Percentiles rank a stretch among this genome's conserved stretches.
phyloP scores from a whole-genome alignment of 2,329 filamentous ascomycete genomes.

The Davidsoniella neocaledoniae region DNA sequence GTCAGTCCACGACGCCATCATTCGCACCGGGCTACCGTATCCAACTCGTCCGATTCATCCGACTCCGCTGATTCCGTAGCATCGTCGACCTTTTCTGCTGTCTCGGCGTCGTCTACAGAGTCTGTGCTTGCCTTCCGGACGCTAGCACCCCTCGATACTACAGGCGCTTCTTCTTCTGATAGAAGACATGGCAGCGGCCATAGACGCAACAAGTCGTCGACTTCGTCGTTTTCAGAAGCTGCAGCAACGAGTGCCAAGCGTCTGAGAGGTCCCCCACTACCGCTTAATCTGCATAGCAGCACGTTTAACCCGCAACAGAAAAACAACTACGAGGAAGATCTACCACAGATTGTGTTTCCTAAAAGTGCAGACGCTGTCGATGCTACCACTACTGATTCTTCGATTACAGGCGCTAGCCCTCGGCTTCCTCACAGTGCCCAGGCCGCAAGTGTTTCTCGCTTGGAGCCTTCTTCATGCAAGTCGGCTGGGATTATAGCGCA shows the following conservation, averaged over 20 bases:
- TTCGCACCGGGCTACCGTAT: too few relatives aligned
- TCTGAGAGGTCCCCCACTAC: conserved; percentile 6
- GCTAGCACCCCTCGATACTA: too few relatives aligned
- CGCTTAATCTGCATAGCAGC: conserved; percentile 3
- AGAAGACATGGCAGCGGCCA: not conserved
- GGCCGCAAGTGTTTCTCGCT: not conserved
- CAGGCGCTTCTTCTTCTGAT: not conserved
- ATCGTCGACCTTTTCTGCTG: not conserved
- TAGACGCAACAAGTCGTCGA: conserved; percentile 2
- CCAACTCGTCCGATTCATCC: too few relatives aligned
- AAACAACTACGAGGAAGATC: not conserved
- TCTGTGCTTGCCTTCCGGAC: not conserved
- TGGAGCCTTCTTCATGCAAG: conserved; percentile 1
- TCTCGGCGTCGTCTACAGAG: not conserved
- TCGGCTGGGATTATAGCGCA: not conserved
- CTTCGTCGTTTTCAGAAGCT: conserved; percentile 1
- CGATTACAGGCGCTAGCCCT: too few relatives aligned
- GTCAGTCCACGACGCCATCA: too few relatives aligned
- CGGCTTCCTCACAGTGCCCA: not conserved
- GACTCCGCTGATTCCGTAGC: too few relatives aligned
- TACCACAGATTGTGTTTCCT: not conserved
- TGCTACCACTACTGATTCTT: too few relatives aligned
- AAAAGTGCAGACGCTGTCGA: too few relatives aligned
- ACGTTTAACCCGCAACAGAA: not conserved
- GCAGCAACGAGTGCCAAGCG: conserved; percentile 2